Evolutionary conservation across 2,329 filamentous ascomycete genomes (phyloP), one percentile per base, ranked within the genome.

Genomic region (Alternaria arborescens): DNA sequence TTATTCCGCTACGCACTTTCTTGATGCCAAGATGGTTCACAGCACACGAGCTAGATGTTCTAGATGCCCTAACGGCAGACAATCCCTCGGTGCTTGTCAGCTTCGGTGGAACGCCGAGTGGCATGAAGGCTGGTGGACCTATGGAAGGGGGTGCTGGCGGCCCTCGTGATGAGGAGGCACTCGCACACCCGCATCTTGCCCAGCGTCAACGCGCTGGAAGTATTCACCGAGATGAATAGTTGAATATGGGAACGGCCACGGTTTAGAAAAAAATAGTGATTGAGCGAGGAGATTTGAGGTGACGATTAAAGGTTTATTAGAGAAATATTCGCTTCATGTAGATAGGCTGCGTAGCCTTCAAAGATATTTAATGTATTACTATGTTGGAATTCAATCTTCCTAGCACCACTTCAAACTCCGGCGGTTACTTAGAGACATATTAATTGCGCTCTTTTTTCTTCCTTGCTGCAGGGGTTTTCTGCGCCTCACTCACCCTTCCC

Each of bases 1-100:
- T 87, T 4, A 86, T 87, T n/a, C 85, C 85, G 1, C 65, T 86
- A 3, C 78, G 84, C n/a, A 83, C 80, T 61, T 74, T 80, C 36
- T 48, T 83, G 0, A 73, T 87, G 61, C 84, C 85, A 1, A 75
- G 75, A 26, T 83, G 83, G 76, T 87, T 87, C 67, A 77, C 75
- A 0, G 71, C 77, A 26, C 68, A 80, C 5, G 84, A 87, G 62
- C 71, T 87, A 10, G 68, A 78, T 36, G 71, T 84, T 2, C 68
- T 87, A 62, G 85, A 87, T 65, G 80, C 79, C 7, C 77, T 85
- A 50, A 87, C 85, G 0, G 84, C 84, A 4, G 80, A 84, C 44
- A 82, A 82, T 26, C 78, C 81, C n/a, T 79, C 82, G 8, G 84
- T 86, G 10, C 66, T 86, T n/a, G 82, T 79, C 7, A 84, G 82